Evolutionary conservation across 495 filamentous ascomycete genomes (phyloP).

Genomic region (Aspergillus panamensis): DNA sequence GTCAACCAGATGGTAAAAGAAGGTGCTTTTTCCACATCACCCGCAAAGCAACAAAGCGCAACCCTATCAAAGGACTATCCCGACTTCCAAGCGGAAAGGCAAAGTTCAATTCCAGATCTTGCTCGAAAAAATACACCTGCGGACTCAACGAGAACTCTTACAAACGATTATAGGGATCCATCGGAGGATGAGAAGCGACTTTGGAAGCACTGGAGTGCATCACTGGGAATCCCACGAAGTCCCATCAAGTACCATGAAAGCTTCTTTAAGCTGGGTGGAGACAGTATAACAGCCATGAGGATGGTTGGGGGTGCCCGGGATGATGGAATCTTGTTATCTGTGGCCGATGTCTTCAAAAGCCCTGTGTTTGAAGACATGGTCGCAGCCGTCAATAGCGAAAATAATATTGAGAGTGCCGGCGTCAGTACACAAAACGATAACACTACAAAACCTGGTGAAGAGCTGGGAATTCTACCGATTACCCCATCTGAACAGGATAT

Average conservation of each 20-base stretch:
- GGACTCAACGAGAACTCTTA: conserved; percentile 17
- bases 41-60: conserved; percentile 12
- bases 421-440: too few species aligned
- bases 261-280: conserved; percentile 50
- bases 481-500: too few species aligned
- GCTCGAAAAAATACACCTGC: conserved; percentile 10
- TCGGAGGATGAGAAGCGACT: conserved; percentile 33
- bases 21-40: conserved; percentile 30
- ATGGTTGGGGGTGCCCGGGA: conserved; percentile 57
- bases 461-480: too few species aligned
- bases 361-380: conserved; percentile 49
- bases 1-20: conserved; percentile 39
- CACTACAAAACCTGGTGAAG: too few species aligned
- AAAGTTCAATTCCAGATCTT: conserved; percentile 22
- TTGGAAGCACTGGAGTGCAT: conserved; percentile 45
- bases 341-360: conserved; percentile 50
- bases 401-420: too few species aligned
- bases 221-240: conserved; percentile 39
- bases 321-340: conserved; percentile 52
- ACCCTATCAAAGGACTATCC: not conserved
- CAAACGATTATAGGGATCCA: conserved; percentile 11
- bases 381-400: conserved; percentile 25
- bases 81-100: conserved; percentile 1
- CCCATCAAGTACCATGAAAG: conserved; percentile 41
- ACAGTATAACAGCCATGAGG: conserved; percentile 66